Conservation (phyloP, 1,284 basidiomycete species). For the Afroboletus lepidellus region DNA sequence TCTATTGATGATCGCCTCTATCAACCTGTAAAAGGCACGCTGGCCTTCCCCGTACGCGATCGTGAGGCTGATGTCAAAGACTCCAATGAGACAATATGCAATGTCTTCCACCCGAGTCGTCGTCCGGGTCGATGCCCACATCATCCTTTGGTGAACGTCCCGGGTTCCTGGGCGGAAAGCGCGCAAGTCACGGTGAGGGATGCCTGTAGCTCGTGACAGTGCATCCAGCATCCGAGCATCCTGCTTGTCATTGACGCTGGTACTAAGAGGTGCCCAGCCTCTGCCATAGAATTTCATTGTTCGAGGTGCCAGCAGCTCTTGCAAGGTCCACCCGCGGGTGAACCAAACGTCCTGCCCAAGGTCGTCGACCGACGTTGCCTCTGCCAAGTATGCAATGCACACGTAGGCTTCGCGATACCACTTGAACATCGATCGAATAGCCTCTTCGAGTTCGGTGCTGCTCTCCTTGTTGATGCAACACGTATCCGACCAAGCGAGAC, state of each 20-base stretch:
- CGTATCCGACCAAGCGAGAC: slow-evolving; percentile 33
- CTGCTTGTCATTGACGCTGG: slow-evolving; percentile 27
- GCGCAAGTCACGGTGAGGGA: slow-evolving; percentile 25
- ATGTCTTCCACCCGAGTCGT: slow-evolving; percentile 34
- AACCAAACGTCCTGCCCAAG: slow-evolving; percentile 33
- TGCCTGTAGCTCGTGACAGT: slow-evolving; percentile 31
- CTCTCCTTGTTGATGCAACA: slow-evolving; percentile 33
- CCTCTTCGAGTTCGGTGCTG: slow-evolving; percentile 34
- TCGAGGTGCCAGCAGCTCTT: slow-evolving; percentile 29
- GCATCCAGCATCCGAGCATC: slow-evolving; percentile 24
- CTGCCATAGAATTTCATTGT: slow-evolving; percentile 33
- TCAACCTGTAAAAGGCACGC: slow-evolving; percentile 31
- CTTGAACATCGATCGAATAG: slow-evolving; percentile 35
- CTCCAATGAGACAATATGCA: slow-evolving; percentile 32
- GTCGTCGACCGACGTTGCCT: slow-evolving; percentile 30
- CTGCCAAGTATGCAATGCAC: slow-evolving; percentile 34
- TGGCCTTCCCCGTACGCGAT: slow-evolving; percentile 34
- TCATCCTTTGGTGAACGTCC: slow-evolving; percentile 32
- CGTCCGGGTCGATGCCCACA: slow-evolving; percentile 34
- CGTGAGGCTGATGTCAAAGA: slow-evolving; percentile 34
- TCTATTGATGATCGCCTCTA: slow-evolving; percentile 30
- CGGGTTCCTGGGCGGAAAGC: slow-evolving; percentile 30
- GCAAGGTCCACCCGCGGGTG: slow-evolving; percentile 33
- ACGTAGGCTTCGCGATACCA: slow-evolving; percentile 32
- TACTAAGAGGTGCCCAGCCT: slow-evolving; percentile 24